Evolutionary conservation across 1,139 yeast species (phyloP).

Genomic region (Yamadazyma atmosphaerica): DNA sequence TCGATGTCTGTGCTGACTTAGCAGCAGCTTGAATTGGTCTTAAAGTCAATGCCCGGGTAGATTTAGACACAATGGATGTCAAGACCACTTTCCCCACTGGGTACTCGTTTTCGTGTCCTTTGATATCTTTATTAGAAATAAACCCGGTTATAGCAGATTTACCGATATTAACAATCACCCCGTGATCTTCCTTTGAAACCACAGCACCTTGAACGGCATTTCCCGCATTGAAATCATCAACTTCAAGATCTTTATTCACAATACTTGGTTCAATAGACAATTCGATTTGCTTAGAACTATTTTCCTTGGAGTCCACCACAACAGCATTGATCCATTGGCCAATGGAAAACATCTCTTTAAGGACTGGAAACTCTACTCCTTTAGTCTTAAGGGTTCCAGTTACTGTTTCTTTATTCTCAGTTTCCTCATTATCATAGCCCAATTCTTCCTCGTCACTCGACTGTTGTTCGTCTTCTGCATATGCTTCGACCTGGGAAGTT

Average conservation of each 20-base stretch:
- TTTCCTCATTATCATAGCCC: constrained; percentile 28
- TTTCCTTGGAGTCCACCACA: constrained; percentile 52
- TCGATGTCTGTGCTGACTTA: constrained; percentile 45
- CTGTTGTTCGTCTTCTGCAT: constrained; percentile 42
- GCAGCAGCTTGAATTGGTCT: constrained; percentile 35
- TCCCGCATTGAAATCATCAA: constrained; percentile 65
- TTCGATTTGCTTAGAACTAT: constrained; percentile 61
- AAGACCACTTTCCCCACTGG: constrained; percentile 51
- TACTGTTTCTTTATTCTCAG: constrained; percentile 28
- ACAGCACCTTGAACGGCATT: constrained; percentile 74
- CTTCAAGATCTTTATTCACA: constrained; percentile 62
- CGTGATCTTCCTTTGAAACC: constrained; percentile 86
- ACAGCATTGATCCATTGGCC: constrained; percentile 90
- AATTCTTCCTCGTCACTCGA: constrained; percentile 47
- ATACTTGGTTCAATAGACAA: constrained; percentile 73
- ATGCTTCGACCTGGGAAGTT: constrained; percentile 54
- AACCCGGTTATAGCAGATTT: constrained; percentile 61
- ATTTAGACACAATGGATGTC: constrained; percentile 43
- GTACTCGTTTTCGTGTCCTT: constrained; percentile 21
- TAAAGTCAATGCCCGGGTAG: constrained; percentile 63
- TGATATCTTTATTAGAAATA: constrained; percentile 66
- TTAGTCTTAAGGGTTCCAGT: constrained; percentile 28
- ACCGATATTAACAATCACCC: constrained; percentile 76
- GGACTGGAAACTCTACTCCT: constrained; percentile 50
- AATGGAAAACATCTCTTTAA: constrained; percentile 52